These are phyloP conservation scores for Thelonectria blattea DNA, from an alignment of 2,329 filamentous ascomycete species.

Conservation along the genomic window DNA sequence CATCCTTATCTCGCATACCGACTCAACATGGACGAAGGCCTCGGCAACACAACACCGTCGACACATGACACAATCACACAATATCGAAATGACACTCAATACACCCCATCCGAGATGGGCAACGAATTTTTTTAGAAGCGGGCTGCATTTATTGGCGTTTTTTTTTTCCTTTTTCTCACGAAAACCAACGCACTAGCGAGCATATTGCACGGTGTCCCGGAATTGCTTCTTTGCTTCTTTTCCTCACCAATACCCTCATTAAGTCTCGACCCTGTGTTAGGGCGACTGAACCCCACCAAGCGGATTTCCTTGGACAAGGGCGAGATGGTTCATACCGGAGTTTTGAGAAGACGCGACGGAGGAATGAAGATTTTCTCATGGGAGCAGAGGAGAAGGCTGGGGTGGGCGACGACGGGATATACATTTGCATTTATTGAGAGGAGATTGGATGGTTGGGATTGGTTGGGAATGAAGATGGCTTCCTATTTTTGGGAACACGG, in stretches of 20 bases:
- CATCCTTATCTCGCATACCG: neutral
- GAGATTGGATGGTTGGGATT: conserved; percentile 12
- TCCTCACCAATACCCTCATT: conserved; percentile 14
- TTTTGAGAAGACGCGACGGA: conserved; percentile 23
- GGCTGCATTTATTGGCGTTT: conserved; percentile 35
- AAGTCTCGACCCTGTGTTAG: neutral
- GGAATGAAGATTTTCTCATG: conserved; percentile 12
- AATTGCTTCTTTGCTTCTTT: conserved; percentile 26
- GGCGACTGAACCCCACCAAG: conserved; percentile 23
- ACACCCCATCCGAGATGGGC: conserved; percentile 30
- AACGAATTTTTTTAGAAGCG: conserved; percentile 37
- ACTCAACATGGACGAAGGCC: conserved; percentile 1
- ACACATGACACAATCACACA: conserved; percentile 1
- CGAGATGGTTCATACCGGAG: conserved; percentile 28
- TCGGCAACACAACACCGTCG: conserved; percentile 6
- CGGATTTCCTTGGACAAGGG: conserved; percentile 11
- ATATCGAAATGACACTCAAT: conserved; percentile 12
- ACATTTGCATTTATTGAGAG: conserved; percentile 32
- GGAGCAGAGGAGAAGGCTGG: conserved; percentile 16
- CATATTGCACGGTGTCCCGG: conserved; percentile 26
- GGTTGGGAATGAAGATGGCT: conserved; percentile 12
- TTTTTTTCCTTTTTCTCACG: conserved; percentile 2
- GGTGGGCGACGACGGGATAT: neutral
- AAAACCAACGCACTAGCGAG: conserved; percentile 25
- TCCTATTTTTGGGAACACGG: neutral